Base-by-base conservation (phyloP, 148 eudicot genomes). In the Arbutus unedo region DNA sequence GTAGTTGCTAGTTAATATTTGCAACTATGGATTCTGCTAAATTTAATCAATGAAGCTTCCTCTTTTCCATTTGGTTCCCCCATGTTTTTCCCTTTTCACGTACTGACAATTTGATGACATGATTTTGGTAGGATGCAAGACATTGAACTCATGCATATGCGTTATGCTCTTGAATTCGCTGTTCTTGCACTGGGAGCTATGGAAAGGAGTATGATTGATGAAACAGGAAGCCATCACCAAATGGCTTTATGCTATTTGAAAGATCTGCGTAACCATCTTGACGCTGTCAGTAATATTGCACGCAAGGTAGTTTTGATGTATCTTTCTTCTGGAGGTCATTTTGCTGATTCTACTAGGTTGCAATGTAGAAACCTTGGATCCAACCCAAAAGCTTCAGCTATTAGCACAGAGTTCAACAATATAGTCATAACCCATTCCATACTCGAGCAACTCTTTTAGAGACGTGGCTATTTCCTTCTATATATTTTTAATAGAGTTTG, bases 131-230 rank as follows among this genome's bases (percentile, higher is more conserved):
- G 99, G 93, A 89, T 93, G 90, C 93, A 93, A 87, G 99, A 96
- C 87, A 85, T 91, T 84, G 99, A 94, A 87, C 93, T 96, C 77
- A 89, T 96, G 91, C 97, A 92, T 87, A 93, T 96, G 99, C 95
- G 98, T 73, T 96, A 94, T 91, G 96, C 94, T 78, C 87, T 96
- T 81, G 99, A 94, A 81, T 92, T 87, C 89, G 91, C 96, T 84
- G 93, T 91, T 85, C 91, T 92, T 88, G 98, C 94, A 15, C 79
- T 96, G 79, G 99, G 91, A 86, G 87, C 93, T 50, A 96, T 96
- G 98, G 98, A 91, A 82, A 91, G 84, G 85, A 89, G 90, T 85
- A 86, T 81, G 71, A 78, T 68, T 50, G 94, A 90, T 88, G 92
- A 87, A 84, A 85, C 82, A 60, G 89, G 83, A 84, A 81, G 85